These are phyloP conservation scores for Myriosclerotinia scirpicola DNA, from an alignment of 2,329 filamentous ascomycete genomes.

Conservation along the genomic window DNA sequence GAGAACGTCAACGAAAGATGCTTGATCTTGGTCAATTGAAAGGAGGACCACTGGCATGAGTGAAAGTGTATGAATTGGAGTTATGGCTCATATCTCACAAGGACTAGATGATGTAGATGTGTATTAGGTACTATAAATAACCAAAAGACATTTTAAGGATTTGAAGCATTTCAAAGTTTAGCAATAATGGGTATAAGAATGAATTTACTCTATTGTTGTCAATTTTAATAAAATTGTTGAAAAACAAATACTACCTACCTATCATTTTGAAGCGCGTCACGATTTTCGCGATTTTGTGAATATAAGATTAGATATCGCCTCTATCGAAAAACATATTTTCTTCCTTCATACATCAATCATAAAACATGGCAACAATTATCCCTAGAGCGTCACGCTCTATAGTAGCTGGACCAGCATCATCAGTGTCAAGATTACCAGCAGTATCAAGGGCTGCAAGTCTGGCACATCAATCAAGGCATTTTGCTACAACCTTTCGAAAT, in stretches of 20 bases:
- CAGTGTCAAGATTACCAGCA: constrained; percentile 14
- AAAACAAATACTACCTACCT: too few species aligned
- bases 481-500: constrained; percentile 32
- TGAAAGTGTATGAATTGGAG: background rate
- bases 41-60: background rate
- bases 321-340: background rate
- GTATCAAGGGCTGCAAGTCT: background rate
- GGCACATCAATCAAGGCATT: constrained; percentile 25
- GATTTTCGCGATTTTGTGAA: background rate
- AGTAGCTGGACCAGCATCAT: constrained; percentile 27
- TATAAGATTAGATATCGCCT: constrained; percentile 24
- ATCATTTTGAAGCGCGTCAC: constrained; percentile 13
- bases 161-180: background rate
- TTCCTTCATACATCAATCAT: constrained; percentile 25
- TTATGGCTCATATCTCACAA: background rate
- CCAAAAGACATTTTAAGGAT: background rate
- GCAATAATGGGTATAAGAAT: background rate
- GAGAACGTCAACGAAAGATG: constrained; percentile 75
- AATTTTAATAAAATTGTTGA: background rate
- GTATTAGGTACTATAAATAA: background rate
- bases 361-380: constrained; percentile 22
- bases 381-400: constrained; percentile 32
- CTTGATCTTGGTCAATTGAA: constrained; percentile 39
- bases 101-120: background rate
- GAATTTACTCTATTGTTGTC: background rate